These are phyloP conservation scores for Trichoderma harzianum DNA, from an alignment of 2,329 filamentous ascomycete genomes.

Conservation along the genomic window DNA sequence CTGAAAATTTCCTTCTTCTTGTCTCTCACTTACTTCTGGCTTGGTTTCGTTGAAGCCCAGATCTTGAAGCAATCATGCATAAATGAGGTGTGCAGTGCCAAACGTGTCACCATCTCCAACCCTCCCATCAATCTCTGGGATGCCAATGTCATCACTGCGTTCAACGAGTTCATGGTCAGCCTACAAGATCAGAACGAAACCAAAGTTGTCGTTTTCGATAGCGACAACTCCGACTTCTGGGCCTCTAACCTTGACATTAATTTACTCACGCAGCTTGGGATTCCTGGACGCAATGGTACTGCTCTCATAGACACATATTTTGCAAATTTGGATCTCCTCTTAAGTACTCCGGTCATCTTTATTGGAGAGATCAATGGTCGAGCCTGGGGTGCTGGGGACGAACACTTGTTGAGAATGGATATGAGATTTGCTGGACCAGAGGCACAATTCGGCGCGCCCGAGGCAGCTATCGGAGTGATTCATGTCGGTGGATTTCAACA, in stretches of 20 bases:
- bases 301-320: neutral
- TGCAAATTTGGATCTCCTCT: neutral
- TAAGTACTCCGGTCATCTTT: conserved; percentile 3
- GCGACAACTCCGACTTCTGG: neutral
- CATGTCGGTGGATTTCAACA: conserved; percentile 8
- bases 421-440: neutral
- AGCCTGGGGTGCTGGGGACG: conserved; percentile 1
- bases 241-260: neutral
- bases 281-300: neutral
- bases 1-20: neutral
- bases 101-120: neutral
- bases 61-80: conserved; percentile 4
- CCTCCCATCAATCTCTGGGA: conserved; percentile 1
- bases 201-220: neutral
- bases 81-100: neutral
- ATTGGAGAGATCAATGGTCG: neutral
- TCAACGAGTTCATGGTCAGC: neutral
- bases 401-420: conserved; percentile 1
- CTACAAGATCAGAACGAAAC: neutral
- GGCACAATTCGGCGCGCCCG: neutral
- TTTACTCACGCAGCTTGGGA: neutral
- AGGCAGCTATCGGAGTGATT: neutral
- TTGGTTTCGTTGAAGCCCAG: neutral
- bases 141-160: neutral
- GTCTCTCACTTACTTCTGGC: neutral